Percentiles rank a stretch among this genome's conserved stretches.
These are phyloP conservation scores for Rhynchospora tenuis DNA, from an alignment of 176 grass and related monocot species.

Conservation along the genomic window DNA sequence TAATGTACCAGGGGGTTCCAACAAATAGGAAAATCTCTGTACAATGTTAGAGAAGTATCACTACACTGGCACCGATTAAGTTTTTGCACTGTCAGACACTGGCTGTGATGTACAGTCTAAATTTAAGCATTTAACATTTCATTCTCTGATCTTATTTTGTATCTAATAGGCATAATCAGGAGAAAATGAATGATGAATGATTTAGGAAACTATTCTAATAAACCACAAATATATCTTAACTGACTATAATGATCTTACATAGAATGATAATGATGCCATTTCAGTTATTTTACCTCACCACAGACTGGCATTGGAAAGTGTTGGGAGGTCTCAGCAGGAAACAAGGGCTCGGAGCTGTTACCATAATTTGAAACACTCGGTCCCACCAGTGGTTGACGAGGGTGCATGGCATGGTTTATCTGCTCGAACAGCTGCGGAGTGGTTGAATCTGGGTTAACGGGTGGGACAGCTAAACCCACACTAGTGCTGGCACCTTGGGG, in stretches of 20 bases:
- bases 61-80: neutral
- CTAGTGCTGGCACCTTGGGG: constrained; percentile 34
- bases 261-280: neutral
- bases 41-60: neutral
- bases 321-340: constrained; percentile 41
- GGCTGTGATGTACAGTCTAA: neutral
- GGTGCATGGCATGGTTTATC: constrained; percentile 34
- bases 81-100: neutral
- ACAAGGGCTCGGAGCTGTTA: constrained; percentile 33
- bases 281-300: constrained; percentile 46
- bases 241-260: neutral
- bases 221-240: neutral
- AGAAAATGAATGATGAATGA: neutral
- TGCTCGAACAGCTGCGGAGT: constrained; percentile 42
- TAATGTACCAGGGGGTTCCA: neutral
- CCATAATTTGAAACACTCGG: constrained; percentile 36
- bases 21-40: neutral
- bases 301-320: constrained; percentile 66
- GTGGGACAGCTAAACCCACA: constrained; percentile 31
- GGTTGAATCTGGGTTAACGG: constrained; percentile 57
- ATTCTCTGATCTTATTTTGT: neutral
- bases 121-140: neutral
- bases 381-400: constrained; percentile 36
- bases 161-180: neutral
- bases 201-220: neutral